phyloP scores from a whole-genome alignment of 2,329 filamentous ascomycete genomes.

The Paraphaeosphaeria minitans region DNA sequence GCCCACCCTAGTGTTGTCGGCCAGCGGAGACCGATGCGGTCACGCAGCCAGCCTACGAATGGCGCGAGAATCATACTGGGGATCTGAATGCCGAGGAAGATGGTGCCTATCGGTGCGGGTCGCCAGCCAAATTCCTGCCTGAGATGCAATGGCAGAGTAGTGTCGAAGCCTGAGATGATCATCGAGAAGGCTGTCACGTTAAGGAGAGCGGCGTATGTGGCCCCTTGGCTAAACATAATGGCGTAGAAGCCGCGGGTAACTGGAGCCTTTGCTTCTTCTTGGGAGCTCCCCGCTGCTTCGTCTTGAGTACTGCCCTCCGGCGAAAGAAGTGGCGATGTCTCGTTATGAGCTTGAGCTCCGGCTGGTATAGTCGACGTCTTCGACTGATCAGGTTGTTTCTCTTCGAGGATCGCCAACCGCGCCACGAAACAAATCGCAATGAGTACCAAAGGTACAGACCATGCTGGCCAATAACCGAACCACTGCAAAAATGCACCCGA shows the following conservation, averaged over 20 bases:
- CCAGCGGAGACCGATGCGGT: background rate
- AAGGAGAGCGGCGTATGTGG: conserved; percentile 1
- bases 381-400: background rate
- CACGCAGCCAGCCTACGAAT: conserved; percentile 3
- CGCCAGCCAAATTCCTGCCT: conserved; percentile 1
- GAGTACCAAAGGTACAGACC: background rate
- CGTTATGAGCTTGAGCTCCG: background rate
- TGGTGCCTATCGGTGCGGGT: background rate
- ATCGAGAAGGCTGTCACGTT: conserved; percentile 3
- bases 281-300: background rate
- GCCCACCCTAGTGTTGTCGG: conserved; percentile 3
- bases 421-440: background rate
- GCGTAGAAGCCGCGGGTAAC: background rate
- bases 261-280: background rate
- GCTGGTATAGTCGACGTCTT: background rate
- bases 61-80: conserved; percentile 1
- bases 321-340: background rate
- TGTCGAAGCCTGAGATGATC: conserved; percentile 3
- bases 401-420: background rate
- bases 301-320: background rate
- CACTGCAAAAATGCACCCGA: background rate
- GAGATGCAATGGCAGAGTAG: background rate
- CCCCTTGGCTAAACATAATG: background rate
- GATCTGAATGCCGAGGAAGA: conserved; percentile 5
- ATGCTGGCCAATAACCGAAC: background rate